Conservation (phyloP, 805 yeast species). For the Sugiyamaella marilandica region DNA sequence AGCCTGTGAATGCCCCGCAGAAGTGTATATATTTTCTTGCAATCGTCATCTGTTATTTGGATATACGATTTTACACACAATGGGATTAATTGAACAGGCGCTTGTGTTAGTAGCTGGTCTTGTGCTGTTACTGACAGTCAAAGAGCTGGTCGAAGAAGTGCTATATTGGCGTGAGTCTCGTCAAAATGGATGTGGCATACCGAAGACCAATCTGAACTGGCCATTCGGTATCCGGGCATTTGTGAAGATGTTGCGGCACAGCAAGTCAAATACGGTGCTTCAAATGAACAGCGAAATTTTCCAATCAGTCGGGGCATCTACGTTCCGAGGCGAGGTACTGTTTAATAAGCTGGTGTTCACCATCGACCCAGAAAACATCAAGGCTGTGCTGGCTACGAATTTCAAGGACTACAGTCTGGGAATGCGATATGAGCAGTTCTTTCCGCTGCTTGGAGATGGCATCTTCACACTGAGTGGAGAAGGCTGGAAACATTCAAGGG, state of each 20-base stretch:
- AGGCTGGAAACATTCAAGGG: conserved; percentile 35
- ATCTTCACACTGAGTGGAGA: conserved; percentile 33
- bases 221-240: conserved; percentile 11
- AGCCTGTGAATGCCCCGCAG: no score
- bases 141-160: background rate
- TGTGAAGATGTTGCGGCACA: background rate
- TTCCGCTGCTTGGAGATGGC: conserved; percentile 32
- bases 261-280: background rate
- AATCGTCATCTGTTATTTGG: no score
- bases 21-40: no score
- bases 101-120: background rate
- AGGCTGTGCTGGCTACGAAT: conserved; percentile 30
- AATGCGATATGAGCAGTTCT: conserved; percentile 23
- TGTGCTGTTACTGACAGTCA: background rate
- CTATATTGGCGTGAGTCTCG: background rate
- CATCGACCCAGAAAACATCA: conserved; percentile 31
- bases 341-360: conserved; percentile 2
- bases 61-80: no score
- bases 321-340: conserved; percentile 6
- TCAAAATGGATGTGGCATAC: background rate
- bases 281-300: background rate
- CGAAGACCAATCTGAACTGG: conserved; percentile 3
- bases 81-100: background rate
- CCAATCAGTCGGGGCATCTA: background rate
- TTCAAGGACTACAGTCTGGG: conserved; percentile 32